Conservation (phyloP, 2,329 filamentous ascomycete species). For the Stemphylium beticola region DNA sequence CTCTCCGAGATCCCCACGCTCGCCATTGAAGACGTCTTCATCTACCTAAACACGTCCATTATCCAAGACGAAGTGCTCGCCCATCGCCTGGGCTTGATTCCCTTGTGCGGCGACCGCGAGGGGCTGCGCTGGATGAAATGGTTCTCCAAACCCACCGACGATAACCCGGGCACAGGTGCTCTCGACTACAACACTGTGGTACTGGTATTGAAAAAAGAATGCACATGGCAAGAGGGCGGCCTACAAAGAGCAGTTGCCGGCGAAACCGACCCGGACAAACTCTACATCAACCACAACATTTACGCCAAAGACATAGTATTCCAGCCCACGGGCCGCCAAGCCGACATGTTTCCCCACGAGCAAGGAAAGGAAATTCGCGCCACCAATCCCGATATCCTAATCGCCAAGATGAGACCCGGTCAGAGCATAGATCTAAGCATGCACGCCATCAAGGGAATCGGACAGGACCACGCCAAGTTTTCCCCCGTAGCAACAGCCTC, state of each 20-base stretch:
- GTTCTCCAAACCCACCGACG: conserved; percentile 72
- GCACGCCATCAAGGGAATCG: conserved; percentile 94
- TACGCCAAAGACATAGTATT: conserved; percentile 69
- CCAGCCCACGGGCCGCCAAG: conserved; percentile 69
- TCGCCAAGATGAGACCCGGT: conserved; percentile 90
- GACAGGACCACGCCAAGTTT: conserved; percentile 95
- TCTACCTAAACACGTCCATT: conserved; percentile 95
- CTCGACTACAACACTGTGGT: conserved; percentile 88
- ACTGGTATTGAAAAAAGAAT: conserved; percentile 77
- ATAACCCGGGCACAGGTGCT: conserved; percentile 47
- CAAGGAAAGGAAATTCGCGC: conserved; percentile 71
- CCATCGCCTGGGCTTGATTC: conserved; percentile 87
- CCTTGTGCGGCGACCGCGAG: conserved; percentile 78
- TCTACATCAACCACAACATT: conserved; percentile 81
- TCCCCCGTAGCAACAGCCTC: conserved; percentile 94
- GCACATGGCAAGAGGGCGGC: conserved; percentile 74
- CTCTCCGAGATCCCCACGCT: conserved; percentile 93
- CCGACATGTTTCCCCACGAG: conserved; percentile 39
- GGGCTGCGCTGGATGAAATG: conserved; percentile 84
- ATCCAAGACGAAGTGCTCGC: conserved; percentile 97
- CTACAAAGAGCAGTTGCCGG: conserved; percentile 64
- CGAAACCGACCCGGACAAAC: conserved; percentile 80
- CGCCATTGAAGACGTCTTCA: conserved; percentile 91
- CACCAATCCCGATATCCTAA: conserved; percentile 88
- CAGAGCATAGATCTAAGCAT: conserved; percentile 86